Base-by-base conservation (phyloP, 2,329 filamentous ascomycete species). In the Neofusicoccum cordaticola region DNA sequence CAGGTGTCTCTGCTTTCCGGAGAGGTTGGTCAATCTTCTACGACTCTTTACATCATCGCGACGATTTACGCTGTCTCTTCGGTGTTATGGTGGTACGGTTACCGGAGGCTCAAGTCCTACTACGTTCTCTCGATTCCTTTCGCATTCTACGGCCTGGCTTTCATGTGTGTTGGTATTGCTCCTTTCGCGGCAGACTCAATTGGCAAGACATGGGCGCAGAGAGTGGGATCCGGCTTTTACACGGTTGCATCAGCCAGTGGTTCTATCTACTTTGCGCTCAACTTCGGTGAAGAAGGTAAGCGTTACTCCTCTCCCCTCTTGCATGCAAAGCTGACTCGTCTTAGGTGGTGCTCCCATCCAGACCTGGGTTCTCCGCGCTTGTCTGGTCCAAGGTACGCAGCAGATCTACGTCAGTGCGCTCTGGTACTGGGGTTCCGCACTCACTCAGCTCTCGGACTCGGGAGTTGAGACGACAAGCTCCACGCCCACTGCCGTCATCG, bases 1-100 rank as follows among this genome's bases (percentile, higher is more conserved):
- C 88, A 90, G 71, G 86, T 90, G 70, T 88, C 86, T 0, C 80
- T 90, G n/a, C 80, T 90, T 19, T 87, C 86, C 0, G 88, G 87
- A 17, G 83, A 87, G 68, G 80, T 86, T 19, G 86, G 85, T 63
- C 81, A 89, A 71, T 60, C 56, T 12, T 41, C 56, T 9, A 60
- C 82, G 37, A 85, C 87, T 69, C 78, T 89, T 0, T 89, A 89
- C 73, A 80, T 82, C 56, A 84, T 88, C 41, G 86, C 86, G 0
- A 82, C 79, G 7, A 84, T 87, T 22, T 89, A 89, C 69, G 78
- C 87, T 4, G 77, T 79, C 31, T 82, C 84, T 4, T 88, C 86
- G 0, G 75, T 60, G 69, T 27, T 69, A 69, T 63, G 56, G 56
- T 60, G 56, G 56, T 60, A 60, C 22, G 41, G 42, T 37, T 60